These are phyloP conservation scores for Yamadazyma diospyri DNA, from an alignment of 1,139 yeast genomes.

Conservation along the genomic window DNA sequence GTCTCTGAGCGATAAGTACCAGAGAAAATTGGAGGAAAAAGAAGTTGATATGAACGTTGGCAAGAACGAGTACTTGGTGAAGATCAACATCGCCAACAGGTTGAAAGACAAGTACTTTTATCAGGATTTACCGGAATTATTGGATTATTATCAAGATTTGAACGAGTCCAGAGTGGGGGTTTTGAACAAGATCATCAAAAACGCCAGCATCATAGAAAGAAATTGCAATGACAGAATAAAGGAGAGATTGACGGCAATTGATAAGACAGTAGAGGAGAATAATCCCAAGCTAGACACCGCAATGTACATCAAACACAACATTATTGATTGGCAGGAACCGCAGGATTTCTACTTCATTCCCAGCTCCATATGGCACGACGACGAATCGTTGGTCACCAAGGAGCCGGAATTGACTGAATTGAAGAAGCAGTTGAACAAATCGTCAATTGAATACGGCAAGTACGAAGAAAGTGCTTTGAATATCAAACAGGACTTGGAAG, in stretches of 20 bases:
- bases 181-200: conserved; percentile 65
- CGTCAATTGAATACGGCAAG: conserved; percentile 44
- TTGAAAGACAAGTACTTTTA: conserved; percentile 88
- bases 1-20: conserved; percentile 55
- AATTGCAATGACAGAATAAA: conserved; percentile 51
- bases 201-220: conserved; percentile 64
- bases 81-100: conserved; percentile 81
- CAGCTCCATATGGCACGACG: conserved; percentile 95
- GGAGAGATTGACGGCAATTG: conserved; percentile 51
- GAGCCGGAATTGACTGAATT: conserved; percentile 65
- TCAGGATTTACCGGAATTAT: conserved; percentile 88
- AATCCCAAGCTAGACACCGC: conserved; percentile 74
- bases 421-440: conserved; percentile 53
- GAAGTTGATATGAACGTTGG: conserved; percentile 80
- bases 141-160: conserved; percentile 82
- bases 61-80: conserved; percentile 78
- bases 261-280: conserved; percentile 64
- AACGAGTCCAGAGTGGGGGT: conserved; percentile 76
- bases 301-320: conserved; percentile 90
- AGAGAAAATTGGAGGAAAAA: conserved; percentile 56
- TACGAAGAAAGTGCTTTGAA: conserved; percentile 42
- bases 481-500: conserved; percentile 51
- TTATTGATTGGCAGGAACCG: conserved; percentile 78
- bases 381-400: conserved; percentile 66
- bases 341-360: conserved; percentile 81